Conservation (phyloP, 1,284 basidiomycete genomes). For the Takashimella koratensis region DNA sequence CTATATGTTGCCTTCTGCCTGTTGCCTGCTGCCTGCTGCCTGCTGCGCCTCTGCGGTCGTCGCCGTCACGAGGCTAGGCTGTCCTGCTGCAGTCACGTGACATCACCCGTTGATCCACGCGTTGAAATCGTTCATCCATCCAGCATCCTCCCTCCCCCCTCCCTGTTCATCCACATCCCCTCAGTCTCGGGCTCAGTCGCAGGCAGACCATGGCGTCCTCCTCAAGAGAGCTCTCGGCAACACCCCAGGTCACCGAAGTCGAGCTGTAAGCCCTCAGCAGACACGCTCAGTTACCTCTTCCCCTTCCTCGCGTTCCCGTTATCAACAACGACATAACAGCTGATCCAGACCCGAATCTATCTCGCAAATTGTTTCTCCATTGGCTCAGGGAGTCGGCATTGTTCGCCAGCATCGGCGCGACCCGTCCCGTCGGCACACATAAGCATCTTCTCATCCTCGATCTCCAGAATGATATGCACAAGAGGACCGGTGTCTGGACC, state of each 20-base stretch:
- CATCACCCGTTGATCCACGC: too few relatives aligned
- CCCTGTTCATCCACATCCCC: too few relatives aligned
- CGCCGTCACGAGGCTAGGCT: too few relatives aligned
- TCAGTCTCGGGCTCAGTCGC: too few relatives aligned
- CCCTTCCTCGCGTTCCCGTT: too few relatives aligned
- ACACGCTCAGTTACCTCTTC: not conserved
- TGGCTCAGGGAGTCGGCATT: conserved; percentile 9
- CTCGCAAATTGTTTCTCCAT: too few relatives aligned
- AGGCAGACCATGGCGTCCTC: not conserved
- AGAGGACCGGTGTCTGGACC: conserved; percentile 46
- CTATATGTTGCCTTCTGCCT: too few relatives aligned
- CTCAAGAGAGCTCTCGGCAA: conserved; percentile 9
- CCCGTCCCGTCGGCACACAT: conserved; percentile 30
- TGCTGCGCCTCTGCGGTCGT: not conserved
- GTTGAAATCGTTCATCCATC: too few relatives aligned
- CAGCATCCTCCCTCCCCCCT: too few relatives aligned
- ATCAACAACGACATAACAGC: too few relatives aligned
- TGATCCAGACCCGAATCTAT: too few relatives aligned
- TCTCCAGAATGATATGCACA: conserved; percentile 33
- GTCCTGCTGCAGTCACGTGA: too few relatives aligned
- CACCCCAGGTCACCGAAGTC: conserved; percentile 15
- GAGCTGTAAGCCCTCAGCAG: conserved; percentile 15
- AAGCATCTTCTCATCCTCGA: conserved; percentile 39
- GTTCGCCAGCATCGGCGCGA: not conserved
- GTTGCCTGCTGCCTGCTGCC: conserved; percentile 5